Percentiles rank a stretch among this genome's conserved stretches.
Conservation (phyloP, 2,329 filamentous ascomycete genomes). For the Sporothrix variecibatus region DNA sequence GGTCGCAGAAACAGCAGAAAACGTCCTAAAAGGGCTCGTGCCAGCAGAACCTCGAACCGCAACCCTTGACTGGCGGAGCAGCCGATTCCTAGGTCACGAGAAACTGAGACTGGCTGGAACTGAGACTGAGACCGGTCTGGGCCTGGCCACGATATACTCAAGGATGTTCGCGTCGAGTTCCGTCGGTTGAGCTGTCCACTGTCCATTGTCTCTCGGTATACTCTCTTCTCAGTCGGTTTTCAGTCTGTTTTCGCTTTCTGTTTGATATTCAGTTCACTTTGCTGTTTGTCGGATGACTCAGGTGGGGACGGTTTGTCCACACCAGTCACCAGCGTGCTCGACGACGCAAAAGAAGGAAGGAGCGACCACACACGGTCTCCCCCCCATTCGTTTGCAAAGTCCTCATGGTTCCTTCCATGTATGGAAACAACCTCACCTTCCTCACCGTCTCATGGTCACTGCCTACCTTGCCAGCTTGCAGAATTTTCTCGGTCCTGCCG, state of each 20-base stretch:
- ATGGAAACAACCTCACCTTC: neutral
- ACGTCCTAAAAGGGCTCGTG: neutral
- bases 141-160: neutral
- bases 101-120: neutral
- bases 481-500: neutral
- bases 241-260: too few relatives aligned
- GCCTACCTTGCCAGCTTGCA: neutral
- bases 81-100: neutral
- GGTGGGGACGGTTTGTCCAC: neutral
- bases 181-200: neutral
- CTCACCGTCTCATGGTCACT: neutral
- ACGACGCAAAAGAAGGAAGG: neutral
- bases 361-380: neutral
- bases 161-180: constrained; percentile 5
- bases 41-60: neutral
- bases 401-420: neutral
- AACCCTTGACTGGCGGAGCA: neutral
- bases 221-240: neutral
- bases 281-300: constrained; percentile 2
- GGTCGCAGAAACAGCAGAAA: neutral
- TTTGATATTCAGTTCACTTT: neutral
- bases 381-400: neutral
- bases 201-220: neutral
- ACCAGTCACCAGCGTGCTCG: neutral
- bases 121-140: neutral